Evolutionary conservation across 768 basidiomycete genomes (phyloP).

Genomic region (Postia placenta): DNA sequence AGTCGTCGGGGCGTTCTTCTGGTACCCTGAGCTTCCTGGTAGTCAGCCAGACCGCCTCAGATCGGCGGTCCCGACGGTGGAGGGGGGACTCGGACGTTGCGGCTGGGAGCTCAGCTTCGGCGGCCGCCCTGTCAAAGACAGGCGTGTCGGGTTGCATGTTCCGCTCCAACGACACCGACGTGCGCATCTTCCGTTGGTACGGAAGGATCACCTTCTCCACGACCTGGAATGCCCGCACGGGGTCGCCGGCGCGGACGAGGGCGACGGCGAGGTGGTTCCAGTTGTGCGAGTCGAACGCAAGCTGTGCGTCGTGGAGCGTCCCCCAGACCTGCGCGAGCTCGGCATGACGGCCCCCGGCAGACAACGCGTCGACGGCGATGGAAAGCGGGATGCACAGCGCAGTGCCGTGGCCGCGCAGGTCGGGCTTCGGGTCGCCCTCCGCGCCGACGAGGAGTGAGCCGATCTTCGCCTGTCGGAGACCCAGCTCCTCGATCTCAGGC

Average conservation of each 20-base stretch:
- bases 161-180: slow-evolving; percentile 5
- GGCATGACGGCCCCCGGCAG: slow-evolving; percentile 51
- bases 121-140: slow-evolving; percentile 7
- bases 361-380: slow-evolving; percentile 73
- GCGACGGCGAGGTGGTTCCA: slow-evolving; percentile 84
- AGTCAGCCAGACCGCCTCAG: neutral
- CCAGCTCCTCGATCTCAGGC: slow-evolving; percentile 60
- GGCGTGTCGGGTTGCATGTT: slow-evolving; percentile 20
- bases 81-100: slow-evolving; percentile 12
- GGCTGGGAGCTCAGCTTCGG: slow-evolving; percentile 12
- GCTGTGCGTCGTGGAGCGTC: slow-evolving; percentile 52
- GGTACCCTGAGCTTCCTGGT: slow-evolving; percentile 6
- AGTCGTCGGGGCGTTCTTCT: slow-evolving; percentile 30
- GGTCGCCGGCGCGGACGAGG: slow-evolving; percentile 72
- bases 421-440: slow-evolving; percentile 16
- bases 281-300: slow-evolving; percentile 81
- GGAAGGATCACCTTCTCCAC: slow-evolving; percentile 73
- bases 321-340: slow-evolving; percentile 66
- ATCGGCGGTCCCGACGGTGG: slow-evolving; percentile 8
- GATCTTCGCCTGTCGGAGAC: slow-evolving; percentile 33
- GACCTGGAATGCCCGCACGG: slow-evolving; percentile 79
- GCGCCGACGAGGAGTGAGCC: slow-evolving; percentile 26
- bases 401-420: slow-evolving; percentile 35
- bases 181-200: slow-evolving; percentile 31
- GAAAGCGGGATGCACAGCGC: slow-evolving; percentile 75